Conservation (phyloP, 805 yeast species). For the Candida nanaspora region DNA sequence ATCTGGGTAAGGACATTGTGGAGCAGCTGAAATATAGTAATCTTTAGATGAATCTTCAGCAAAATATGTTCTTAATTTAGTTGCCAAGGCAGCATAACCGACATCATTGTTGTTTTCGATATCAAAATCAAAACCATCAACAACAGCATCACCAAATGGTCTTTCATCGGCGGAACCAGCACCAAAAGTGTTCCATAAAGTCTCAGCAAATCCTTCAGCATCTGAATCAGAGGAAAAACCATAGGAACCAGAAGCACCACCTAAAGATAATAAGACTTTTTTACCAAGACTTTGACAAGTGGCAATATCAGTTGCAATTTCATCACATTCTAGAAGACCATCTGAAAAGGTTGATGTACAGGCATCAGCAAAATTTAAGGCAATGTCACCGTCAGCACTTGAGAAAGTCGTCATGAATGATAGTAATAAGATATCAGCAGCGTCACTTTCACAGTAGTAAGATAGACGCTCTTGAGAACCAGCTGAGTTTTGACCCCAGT, state of each 20-base stretch:
- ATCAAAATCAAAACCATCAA: slow-evolving; percentile 83
- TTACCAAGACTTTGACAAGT: slow-evolving; percentile 77
- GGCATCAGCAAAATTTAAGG: slow-evolving; percentile 50
- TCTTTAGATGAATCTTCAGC: slow-evolving; percentile 38
- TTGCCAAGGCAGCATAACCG: slow-evolving; percentile 64
- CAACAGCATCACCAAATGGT: slow-evolving; percentile 64
- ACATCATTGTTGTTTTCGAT: slow-evolving; percentile 49
- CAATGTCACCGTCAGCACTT: slow-evolving; percentile 27
- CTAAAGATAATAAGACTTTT: slow-evolving; percentile 68
- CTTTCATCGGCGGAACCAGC: slow-evolving; percentile 42
- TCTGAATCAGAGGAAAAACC: slow-evolving; percentile 43
- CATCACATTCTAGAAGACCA: slow-evolving; percentile 34
- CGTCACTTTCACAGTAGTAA: slow-evolving; percentile 58
- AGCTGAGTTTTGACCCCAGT: slow-evolving; percentile 88
- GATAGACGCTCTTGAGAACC: slow-evolving; percentile 43
- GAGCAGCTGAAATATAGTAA: slow-evolving; percentile 82
- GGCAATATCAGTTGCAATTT: slow-evolving; percentile 54
- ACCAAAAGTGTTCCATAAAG: slow-evolving; percentile 59
- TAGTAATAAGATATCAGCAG: slow-evolving; percentile 64
- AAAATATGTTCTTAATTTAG: slow-evolving; percentile 34
- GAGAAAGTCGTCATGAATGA: slow-evolving; percentile 68
- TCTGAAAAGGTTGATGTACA: slow-evolving; percentile 33
- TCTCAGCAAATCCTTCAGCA: slow-evolving; percentile 54
- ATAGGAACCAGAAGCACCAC: slow-evolving; percentile 60
- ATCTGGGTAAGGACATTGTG: slow-evolving; percentile 89